Evolutionary conservation across 2,329 filamentous ascomycete species (phyloP).

Genomic region (Diaporthe citri): DNA sequence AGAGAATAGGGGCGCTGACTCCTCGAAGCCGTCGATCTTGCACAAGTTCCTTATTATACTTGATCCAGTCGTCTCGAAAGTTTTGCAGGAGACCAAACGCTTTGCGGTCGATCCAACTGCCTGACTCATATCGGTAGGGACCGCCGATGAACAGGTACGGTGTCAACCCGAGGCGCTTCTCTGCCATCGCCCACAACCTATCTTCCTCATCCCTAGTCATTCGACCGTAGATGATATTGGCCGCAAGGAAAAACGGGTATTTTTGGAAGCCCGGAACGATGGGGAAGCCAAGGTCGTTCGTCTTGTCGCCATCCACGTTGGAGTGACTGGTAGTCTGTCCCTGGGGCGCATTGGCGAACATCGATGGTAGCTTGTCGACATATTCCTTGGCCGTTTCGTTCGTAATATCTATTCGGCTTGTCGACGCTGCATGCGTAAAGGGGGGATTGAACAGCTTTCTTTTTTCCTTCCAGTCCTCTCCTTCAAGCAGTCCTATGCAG

Average conservation of each 20-base stretch:
- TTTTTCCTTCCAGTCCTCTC: neutral
- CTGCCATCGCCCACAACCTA: neutral
- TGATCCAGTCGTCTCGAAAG: neutral
- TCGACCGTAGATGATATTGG: conserved; percentile 8
- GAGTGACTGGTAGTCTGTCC: too few relatives aligned
- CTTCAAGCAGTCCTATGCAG: neutral
- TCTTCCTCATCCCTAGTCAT: conserved; percentile 7
- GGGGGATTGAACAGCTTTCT: conserved; percentile 1
- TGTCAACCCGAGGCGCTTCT: neutral
- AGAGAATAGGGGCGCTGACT: neutral
- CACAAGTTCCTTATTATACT: neutral
- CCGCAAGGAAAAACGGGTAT: conserved; percentile 12
- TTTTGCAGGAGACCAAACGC: neutral
- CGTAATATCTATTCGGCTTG: neutral
- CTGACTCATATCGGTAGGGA: neutral
- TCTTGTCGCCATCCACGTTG: neutral
- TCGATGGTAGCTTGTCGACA: neutral
- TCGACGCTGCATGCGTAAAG: neutral
- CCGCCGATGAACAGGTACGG: conserved; percentile 11
- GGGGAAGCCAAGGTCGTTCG: neutral
- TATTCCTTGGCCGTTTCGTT: neutral
- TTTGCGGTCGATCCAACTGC: neutral
- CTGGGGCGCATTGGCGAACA: neutral
- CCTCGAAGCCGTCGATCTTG: neutral
- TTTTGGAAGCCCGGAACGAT: neutral